These are phyloP conservation scores for Botrytis hyacinthi DNA, from an alignment of 2,329 filamentous ascomycete genomes.

Conservation along the genomic window DNA sequence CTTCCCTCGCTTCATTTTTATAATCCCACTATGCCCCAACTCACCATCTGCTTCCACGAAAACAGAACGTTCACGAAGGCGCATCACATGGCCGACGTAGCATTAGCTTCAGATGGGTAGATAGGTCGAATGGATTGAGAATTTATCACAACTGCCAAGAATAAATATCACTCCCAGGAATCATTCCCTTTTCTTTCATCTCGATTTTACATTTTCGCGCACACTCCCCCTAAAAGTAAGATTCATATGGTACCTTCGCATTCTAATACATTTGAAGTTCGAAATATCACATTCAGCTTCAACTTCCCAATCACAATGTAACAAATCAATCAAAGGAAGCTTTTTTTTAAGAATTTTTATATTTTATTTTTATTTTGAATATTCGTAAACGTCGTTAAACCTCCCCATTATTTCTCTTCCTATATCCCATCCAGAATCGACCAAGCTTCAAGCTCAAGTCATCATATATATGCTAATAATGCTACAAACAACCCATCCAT, in stretches of 20 bases:
- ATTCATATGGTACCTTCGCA: not conserved
- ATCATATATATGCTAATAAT: constrained; percentile 10
- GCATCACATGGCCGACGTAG: too few relatives aligned
- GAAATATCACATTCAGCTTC: not conserved
- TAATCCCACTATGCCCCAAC: not conserved
- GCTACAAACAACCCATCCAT: not conserved
- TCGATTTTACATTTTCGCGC: not conserved
- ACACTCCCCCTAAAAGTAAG: not conserved
- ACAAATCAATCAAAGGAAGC: not conserved
- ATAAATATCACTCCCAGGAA: not conserved
- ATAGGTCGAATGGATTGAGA: not conserved
- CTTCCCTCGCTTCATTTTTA: not conserved
- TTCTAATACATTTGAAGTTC: not conserved
- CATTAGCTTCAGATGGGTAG: not conserved
- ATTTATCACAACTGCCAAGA: not conserved
- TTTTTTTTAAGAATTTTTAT: not conserved
- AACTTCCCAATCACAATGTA: not conserved
- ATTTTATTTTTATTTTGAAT: constrained; percentile 4
- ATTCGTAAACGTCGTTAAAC: constrained; percentile 3
- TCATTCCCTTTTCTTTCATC: not conserved
- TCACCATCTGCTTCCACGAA: not conserved
- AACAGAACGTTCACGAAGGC: too few relatives aligned
- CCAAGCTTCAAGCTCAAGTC: constrained; percentile 12
- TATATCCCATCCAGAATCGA: not conserved
- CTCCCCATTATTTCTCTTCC: not conserved